Conservation (phyloP, 108 stramenopile genomes). For the Fragilariopsis cylindrus region DNA sequence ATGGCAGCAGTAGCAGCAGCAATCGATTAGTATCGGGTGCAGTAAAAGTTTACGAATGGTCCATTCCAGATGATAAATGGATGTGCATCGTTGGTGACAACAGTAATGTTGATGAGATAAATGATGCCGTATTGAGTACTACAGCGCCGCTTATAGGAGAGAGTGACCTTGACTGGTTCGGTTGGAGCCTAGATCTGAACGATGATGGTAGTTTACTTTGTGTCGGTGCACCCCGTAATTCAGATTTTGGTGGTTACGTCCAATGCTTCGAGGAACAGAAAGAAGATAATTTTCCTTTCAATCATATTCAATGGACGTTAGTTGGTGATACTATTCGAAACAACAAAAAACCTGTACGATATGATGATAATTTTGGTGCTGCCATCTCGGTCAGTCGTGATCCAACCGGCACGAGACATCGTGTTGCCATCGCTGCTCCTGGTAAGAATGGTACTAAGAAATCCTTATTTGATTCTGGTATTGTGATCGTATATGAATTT, state of each 20-base stretch:
- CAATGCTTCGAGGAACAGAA: neutral
- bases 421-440: constrained; percentile 53
- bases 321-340: constrained; percentile 41
- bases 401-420: neutral
- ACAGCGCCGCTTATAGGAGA: constrained; percentile 24
- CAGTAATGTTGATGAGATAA: neutral
- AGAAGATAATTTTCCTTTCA: neutral
- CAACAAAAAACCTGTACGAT: constrained; percentile 14
- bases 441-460: constrained; percentile 25
- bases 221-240: constrained; percentile 57
- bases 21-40: constrained; percentile 34
- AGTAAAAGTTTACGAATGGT: constrained; percentile 46
- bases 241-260: constrained; percentile 47
- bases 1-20: neutral
- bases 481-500: constrained; percentile 41
- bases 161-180: constrained; percentile 48
- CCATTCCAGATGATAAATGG: constrained; percentile 38
- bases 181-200: constrained; percentile 43
- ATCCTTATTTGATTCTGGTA: constrained; percentile 24
- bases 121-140: constrained; percentile 7
- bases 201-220: constrained; percentile 39
- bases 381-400: constrained; percentile 24
- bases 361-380: constrained; percentile 44
- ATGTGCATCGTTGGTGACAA: constrained; percentile 15
- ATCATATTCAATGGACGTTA: neutral